These are phyloP conservation scores for Creolimax fragrantissima DNA, from an alignment of 78 protist species.

Conservation along the genomic window DNA sequence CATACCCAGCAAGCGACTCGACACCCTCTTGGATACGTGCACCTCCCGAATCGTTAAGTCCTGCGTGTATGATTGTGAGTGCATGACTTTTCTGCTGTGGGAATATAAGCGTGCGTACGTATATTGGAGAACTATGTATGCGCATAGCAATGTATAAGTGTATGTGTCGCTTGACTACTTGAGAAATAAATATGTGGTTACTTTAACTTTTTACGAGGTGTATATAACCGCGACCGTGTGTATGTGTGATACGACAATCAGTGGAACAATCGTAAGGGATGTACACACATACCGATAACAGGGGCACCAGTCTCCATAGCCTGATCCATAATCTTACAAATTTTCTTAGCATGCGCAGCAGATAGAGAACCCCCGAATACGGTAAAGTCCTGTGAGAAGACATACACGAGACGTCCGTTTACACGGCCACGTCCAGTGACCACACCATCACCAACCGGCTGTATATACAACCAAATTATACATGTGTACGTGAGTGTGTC, in stretches of 20 bases:
- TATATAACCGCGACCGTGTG: no score
- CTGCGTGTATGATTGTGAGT: no score
- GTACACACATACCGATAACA: constrained; percentile 67
- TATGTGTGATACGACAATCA: no score
- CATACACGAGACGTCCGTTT: constrained; percentile 86
- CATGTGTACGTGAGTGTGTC: neutral
- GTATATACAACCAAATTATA: neutral
- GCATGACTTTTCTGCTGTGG: no score
- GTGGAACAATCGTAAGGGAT: neutral
- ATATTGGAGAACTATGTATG: no score
- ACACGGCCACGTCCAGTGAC: constrained; percentile 89
- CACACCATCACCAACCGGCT: constrained; percentile 88
- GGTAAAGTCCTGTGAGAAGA: constrained; percentile 94
- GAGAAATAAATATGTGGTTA: no score
- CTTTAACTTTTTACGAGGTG: no score
- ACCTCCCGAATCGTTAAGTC: constrained; percentile 93
- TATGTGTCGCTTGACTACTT: no score
- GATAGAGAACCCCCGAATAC: constrained; percentile 93
- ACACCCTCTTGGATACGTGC: constrained; percentile 97
- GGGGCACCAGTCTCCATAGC: constrained; percentile 93
- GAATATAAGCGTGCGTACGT: no score
- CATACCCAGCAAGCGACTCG: constrained; percentile 92
- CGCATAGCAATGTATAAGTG: no score
- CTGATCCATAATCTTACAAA: constrained; percentile 95
- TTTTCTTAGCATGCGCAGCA: constrained; percentile 91